phyloP scores from a whole-genome alignment of 768 basidiomycete genomes.

The Tulasnella sp. region DNA sequence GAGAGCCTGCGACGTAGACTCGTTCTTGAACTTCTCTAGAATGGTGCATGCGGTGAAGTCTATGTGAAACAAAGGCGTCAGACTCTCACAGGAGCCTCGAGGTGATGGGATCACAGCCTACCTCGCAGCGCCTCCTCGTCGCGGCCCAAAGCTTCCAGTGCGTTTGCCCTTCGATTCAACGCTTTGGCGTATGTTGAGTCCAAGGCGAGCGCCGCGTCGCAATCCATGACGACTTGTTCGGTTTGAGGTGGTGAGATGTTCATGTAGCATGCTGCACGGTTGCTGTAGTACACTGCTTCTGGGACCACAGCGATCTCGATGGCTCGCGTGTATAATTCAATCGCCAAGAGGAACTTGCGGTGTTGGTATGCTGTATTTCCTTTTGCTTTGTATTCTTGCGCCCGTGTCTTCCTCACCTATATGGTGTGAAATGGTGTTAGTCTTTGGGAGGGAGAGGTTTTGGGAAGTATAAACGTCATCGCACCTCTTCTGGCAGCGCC shows the following conservation, averaged over 20 bases:
- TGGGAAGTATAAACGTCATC: background rate
- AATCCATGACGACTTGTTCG: slow-evolving; percentile 77
- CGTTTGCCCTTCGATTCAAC: slow-evolving; percentile 78
- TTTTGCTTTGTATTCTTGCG: slow-evolving; percentile 37
- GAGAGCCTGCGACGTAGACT: slow-evolving; percentile 63
- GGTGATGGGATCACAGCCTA: slow-evolving; percentile 28
- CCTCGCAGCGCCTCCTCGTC: slow-evolving; percentile 73
- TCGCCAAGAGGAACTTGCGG: slow-evolving; percentile 32
- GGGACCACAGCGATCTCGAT: slow-evolving; percentile 37
- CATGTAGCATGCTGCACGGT: slow-evolving; percentile 94
- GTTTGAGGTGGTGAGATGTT: slow-evolving; percentile 79
- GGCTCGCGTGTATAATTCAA: slow-evolving; percentile 37
- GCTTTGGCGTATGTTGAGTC: slow-evolving; percentile 78
- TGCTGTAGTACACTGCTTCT: slow-evolving; percentile 92
- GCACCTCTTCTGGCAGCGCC: slow-evolving; percentile 21
- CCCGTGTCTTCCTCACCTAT: slow-evolving; percentile 33
- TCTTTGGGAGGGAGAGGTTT: no score
- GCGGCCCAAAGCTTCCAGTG: slow-evolving; percentile 64
- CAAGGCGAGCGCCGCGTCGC: slow-evolving; percentile 74
- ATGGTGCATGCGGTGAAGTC: slow-evolving; percentile 97
- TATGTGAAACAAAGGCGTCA: slow-evolving; percentile 26
- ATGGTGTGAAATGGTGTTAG: no score
- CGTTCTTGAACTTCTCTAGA: slow-evolving; percentile 84
- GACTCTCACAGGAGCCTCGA: background rate
- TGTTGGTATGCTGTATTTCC: slow-evolving; percentile 36